Evolutionary conservation across 805 yeast genomes (phyloP).

Genomic region (Nakazawaea wyomingensis): DNA sequence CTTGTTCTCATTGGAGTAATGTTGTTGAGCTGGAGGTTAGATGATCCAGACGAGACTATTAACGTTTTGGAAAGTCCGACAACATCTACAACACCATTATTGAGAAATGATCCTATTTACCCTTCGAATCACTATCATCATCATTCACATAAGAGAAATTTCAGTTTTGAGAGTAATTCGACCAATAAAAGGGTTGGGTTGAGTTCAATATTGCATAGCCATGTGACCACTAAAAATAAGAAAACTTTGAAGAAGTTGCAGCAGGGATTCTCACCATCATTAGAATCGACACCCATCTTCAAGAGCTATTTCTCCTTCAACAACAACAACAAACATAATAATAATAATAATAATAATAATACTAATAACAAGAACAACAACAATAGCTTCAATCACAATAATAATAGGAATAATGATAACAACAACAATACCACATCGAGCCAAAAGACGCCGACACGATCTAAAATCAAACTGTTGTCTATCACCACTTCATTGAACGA

Average conservation of each 20-base stretch:
- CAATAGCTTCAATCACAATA: constrained; percentile 1
- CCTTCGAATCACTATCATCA: neutral
- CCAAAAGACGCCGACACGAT: neutral
- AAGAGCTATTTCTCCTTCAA: constrained; percentile 9
- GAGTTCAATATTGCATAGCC: constrained; percentile 6
- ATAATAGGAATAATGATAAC: neutral
- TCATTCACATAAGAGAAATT: constrained; percentile 4
- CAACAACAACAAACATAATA: neutral
- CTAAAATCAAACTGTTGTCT: neutral
- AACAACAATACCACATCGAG: neutral
- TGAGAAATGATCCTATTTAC: neutral
- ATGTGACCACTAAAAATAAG: no score
- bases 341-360: neutral
- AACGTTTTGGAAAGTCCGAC: constrained; percentile 21
- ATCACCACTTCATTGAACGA: constrained; percentile 1
- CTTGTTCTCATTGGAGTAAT: constrained; percentile 66
- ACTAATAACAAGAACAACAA: neutral
- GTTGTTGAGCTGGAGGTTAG: constrained; percentile 51
- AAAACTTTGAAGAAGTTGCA: no score
- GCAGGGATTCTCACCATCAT: neutral
- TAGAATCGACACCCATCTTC: constrained; percentile 5
- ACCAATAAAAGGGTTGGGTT: constrained; percentile 9
- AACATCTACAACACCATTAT: constrained; percentile 12
- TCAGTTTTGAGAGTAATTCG: constrained; percentile 7
- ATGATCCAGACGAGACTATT: constrained; percentile 25